Conservation (phyloP, 2,329 filamentous ascomycete species). For the Hortaea sp. region DNA sequence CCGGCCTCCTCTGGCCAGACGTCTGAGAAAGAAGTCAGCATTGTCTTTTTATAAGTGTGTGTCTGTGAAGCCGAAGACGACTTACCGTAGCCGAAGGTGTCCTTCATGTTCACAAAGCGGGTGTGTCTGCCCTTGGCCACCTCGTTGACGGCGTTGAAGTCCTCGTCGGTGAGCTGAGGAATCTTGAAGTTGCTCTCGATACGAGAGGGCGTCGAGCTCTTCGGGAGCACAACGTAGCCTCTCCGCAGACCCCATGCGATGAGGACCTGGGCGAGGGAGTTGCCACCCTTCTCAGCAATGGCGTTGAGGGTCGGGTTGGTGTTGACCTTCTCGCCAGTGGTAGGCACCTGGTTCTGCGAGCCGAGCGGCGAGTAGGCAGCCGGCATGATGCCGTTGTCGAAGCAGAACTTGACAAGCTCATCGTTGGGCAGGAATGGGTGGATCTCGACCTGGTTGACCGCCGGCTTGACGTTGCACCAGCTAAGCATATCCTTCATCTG, state of each 20-base stretch:
- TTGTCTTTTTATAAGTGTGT: no score
- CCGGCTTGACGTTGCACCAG: slow-evolving; percentile 31
- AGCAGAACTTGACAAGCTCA: slow-evolving; percentile 48
- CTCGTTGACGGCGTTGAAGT: slow-evolving; percentile 50
- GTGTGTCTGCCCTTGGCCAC: slow-evolving; percentile 58
- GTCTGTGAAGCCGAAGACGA: not conserved
- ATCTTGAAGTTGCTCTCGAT: slow-evolving; percentile 60
- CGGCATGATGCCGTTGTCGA: slow-evolving; percentile 46
- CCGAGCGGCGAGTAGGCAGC: slow-evolving; percentile 50
- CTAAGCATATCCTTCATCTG: slow-evolving; percentile 35
- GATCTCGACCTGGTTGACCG: slow-evolving; percentile 41
- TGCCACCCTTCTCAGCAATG: slow-evolving; percentile 47
- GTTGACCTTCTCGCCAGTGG: slow-evolving; percentile 55
- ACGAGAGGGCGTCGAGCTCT: slow-evolving; percentile 56
- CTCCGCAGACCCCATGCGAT: slow-evolving; percentile 57
- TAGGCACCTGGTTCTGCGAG: slow-evolving; percentile 59
- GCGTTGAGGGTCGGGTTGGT: slow-evolving; percentile 50
- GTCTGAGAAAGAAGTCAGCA: slow-evolving; percentile 25
- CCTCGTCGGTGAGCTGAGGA: slow-evolving; percentile 44
- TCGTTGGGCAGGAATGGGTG: slow-evolving; percentile 54
- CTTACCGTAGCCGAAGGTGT: slow-evolving; percentile 57
- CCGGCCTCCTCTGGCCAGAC: slow-evolving; percentile 40
- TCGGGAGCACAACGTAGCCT: slow-evolving; percentile 59
- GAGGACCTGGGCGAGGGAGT: slow-evolving; percentile 51
- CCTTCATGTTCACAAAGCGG: slow-evolving; percentile 74